Conservation (phyloP, 148 eudicot genomes). For the Tetragonia tetragonoides region DNA sequence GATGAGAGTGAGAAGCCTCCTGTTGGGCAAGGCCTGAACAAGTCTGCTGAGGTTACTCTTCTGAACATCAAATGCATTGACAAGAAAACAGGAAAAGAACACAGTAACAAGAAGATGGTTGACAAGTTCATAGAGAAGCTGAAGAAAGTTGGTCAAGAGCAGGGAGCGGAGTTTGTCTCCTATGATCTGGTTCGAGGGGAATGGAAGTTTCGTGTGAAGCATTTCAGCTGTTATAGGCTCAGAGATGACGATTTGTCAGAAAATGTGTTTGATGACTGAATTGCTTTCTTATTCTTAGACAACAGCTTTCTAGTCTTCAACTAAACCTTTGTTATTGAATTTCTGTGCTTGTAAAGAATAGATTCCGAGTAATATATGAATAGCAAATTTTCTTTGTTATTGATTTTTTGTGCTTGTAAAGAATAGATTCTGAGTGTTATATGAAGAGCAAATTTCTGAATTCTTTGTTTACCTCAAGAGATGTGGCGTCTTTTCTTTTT, state of each 20-base stretch:
- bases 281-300: neutral
- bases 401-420: too few species aligned
- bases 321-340: neutral
- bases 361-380: neutral
- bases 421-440: too few species aligned
- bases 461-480: too few species aligned
- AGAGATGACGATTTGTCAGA: neutral
- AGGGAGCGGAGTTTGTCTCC: conserved; percentile 64
- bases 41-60: conserved; percentile 67
- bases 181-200: conserved; percentile 51
- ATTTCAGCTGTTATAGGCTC: conserved; percentile 31
- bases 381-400: too few species aligned
- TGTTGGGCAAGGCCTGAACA: conserved; percentile 69
- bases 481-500: too few species aligned
- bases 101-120: conserved; percentile 38
- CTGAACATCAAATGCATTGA: conserved; percentile 50
- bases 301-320: neutral
- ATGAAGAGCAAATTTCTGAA: too few species aligned
- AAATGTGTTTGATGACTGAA: neutral
- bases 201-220: conserved; percentile 67
- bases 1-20: conserved; percentile 55
- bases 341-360: neutral
- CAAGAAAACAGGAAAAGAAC: conserved; percentile 45
- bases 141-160: conserved; percentile 38
- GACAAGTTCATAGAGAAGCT: conserved; percentile 53